A percentile compares a stretch with the other conserved stretches of the same genome.
Conservation (phyloP, 805 yeast species). For the Tetrapisispora iriomotensis region DNA sequence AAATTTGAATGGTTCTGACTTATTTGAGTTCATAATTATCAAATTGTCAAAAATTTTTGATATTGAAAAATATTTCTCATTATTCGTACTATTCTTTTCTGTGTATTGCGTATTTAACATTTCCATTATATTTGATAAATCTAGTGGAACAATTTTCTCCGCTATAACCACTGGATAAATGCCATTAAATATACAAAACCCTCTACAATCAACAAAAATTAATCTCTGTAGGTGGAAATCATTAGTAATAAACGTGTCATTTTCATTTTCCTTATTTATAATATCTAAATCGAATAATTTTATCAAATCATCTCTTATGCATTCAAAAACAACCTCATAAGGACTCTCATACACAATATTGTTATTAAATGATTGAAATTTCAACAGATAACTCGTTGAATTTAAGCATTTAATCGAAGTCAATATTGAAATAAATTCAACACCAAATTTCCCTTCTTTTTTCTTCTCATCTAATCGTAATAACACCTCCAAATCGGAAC, state of each 20-base stretch:
- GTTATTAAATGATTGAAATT: not conserved
- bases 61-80: not conserved
- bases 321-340: not conserved
- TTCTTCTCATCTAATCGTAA: constrained; percentile 1
- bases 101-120: not conserved
- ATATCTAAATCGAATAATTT: constrained; percentile 5
- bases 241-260: constrained; percentile 5
- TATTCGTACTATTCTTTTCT: not conserved
- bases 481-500: not conserved
- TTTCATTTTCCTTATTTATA: constrained; percentile 2
- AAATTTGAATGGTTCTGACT: constrained; percentile 13
- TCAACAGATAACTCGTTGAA: not conserved
- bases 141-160: constrained; percentile 6
- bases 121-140: constrained; percentile 5
- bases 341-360: not conserved
- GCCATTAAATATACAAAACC: constrained; percentile 5
- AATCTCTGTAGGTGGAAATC: constrained; percentile 14
- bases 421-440: constrained; percentile 1
- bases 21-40: constrained; percentile 9
- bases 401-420: not conserved
- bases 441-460: not conserved
- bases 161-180: not conserved
- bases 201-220: constrained; percentile 16
- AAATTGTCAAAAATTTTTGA: constrained; percentile 14
- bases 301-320: not conserved